Base-by-base conservation (phyloP, 306 rosid species). In the Corylus americana region DNA sequence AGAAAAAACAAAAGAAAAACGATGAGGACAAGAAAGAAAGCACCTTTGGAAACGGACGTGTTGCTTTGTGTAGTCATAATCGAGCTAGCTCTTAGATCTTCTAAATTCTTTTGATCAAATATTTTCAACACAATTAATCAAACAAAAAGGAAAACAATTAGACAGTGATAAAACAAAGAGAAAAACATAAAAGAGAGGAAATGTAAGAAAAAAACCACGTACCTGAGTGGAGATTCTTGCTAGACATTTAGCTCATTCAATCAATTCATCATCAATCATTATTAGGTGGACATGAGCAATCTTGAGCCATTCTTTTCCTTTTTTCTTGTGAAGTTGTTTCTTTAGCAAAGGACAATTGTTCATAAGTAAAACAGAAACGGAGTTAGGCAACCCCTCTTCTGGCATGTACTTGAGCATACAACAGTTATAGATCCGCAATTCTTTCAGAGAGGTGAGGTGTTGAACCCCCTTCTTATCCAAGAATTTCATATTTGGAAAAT, bases 251-350 rank as follows among this genome's bases (percentile, higher is more conserved):
- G 37, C 66, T 58, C 66, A 55, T 16, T 18, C 11, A 0, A 55
- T 55, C 16, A 55, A 17, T 55, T 55, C 25, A 5, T n/a, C 18
- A 14, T 53, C 57, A 53, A 22, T 55, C 11, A 4, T 57, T 54
- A 20, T 20, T 0, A 0, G 12, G 13, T 42, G 47, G 71, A 82
- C 80, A 74, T 79, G 84, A 35, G 55, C 12, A 76, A 85, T 85
- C 74, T 82, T 79, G 16, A 18, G 69, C 86, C 84, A 85, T 17
- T 82, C 86, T 76, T 85, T 13, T 1, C 86, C 86, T 11, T 18
- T 73, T 9, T 63, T 81, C 55, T 53, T 79, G 22, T 18, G 18
- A 37, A 51, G 71, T 3, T 73, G 47, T 9, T 5, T 18, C 20
- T 64, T 20, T 4, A 85, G 72, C 16, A 39, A 55, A 12, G 74